Evolutionary conservation across 192 early-diverging fungal genomes (phyloP).

Genomic region (Diversispora epigaea): DNA sequence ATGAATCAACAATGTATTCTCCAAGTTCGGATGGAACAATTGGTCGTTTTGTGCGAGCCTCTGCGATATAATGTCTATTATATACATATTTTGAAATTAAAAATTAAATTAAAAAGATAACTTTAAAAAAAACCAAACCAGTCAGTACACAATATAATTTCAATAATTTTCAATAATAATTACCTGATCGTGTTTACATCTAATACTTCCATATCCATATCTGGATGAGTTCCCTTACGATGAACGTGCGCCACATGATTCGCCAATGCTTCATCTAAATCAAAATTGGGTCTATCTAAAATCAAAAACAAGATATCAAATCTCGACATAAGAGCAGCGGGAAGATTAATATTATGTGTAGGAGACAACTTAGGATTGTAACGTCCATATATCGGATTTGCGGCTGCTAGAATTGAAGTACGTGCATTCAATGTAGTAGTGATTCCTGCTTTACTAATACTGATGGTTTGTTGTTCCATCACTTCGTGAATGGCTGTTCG

Average conservation of each 20-base stretch:
- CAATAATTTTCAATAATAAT: neutral
- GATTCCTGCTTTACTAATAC: conserved; percentile 97
- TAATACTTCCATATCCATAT: conserved; percentile 58
- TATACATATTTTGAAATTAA: neutral
- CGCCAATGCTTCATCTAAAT: conserved; percentile 78
- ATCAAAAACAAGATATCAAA: conserved; percentile 93
- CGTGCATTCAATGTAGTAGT: conserved; percentile 96
- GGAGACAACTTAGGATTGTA: conserved; percentile 89
- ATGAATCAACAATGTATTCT: conserved; percentile 85
- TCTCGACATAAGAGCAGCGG: conserved; percentile 88
- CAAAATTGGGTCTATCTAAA: conserved; percentile 78
- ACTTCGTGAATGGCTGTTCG: conserved; percentile 98
- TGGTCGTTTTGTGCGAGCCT: conserved; percentile 73
- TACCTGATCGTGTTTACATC: conserved; percentile 77
- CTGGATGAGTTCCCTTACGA: conserved; percentile 76
- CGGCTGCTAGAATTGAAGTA: conserved; percentile 92
- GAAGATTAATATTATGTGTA: conserved; percentile 95
- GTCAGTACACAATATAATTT: neutral
- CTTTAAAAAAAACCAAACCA: neutral
- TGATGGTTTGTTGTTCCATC: conserved; percentile 99
- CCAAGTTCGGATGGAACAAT: conserved; percentile 71
- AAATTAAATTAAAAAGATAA: neutral
- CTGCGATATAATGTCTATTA: conserved; percentile 82
- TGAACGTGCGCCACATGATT: conserved; percentile 94
- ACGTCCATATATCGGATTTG: conserved; percentile 94